A percentile compares a stretch with the other conserved stretches of the same genome.
Evolutionary conservation across 2,329 filamentous ascomycete species (phyloP).

Genomic region (Incumbomyces lentus): DNA sequence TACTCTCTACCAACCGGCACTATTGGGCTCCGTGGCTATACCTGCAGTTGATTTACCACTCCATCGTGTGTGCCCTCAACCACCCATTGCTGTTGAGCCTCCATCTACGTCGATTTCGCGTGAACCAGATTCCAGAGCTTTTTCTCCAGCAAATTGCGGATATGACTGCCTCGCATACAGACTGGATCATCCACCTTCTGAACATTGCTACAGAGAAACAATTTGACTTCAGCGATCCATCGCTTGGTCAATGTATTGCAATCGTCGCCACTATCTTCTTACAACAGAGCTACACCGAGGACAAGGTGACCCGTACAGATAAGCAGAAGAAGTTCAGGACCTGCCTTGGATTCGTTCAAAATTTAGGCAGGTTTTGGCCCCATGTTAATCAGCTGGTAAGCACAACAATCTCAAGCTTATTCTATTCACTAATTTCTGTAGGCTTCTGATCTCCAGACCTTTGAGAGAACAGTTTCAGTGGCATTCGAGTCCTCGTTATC

Average conservation of each 20-base stretch:
- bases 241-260: slow-evolving; percentile 41
- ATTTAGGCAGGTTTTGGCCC: slow-evolving; percentile 35
- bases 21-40: slow-evolving; percentile 47
- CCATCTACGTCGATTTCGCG: slow-evolving; percentile 42
- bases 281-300: slow-evolving; percentile 43
- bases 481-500: slow-evolving; percentile 31
- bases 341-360: slow-evolving; percentile 36
- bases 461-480: slow-evolving; percentile 36
- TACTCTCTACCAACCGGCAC: slow-evolving; percentile 36
- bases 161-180: slow-evolving; percentile 40
- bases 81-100: slow-evolving; percentile 45
- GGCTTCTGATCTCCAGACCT: slow-evolving; percentile 34
- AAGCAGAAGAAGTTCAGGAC: slow-evolving; percentile 36
- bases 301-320: slow-evolving; percentile 28
- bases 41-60: slow-evolving; percentile 44
- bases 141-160: slow-evolving; percentile 46
- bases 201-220: slow-evolving; percentile 36
- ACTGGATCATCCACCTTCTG: slow-evolving; percentile 45
- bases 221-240: slow-evolving; percentile 39
- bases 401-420: background rate
- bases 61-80: slow-evolving; percentile 44
- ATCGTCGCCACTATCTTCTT: slow-evolving; percentile 46
- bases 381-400: slow-evolving; percentile 36
- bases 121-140: slow-evolving; percentile 41
- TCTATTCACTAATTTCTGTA: slow-evolving; percentile 15